Base-by-base conservation (phyloP, 2,329 filamentous ascomycete genomes). In the Pyrenochaeta sp. region DNA sequence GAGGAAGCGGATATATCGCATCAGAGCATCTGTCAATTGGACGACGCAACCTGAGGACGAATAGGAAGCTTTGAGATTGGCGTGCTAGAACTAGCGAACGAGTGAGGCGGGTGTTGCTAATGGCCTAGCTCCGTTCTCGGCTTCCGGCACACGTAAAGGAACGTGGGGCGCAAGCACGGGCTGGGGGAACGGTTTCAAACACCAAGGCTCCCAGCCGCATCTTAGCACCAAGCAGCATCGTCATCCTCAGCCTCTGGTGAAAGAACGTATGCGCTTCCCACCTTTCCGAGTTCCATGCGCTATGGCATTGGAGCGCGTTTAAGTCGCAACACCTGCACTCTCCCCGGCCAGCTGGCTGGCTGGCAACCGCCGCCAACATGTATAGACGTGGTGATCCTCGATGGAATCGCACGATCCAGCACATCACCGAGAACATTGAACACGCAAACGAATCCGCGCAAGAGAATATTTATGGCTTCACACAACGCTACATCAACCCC, bases 391-490 rank as follows among this genome's bases (percentile, higher is more conserved):
- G 79, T 73, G 93, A 97, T 79, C 93, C 93, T 60, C 91, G 93
- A 72, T 88, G 97, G 78, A 92, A 93, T 66, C 93, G 96, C 78
- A 92, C 91, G 69, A 92, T 96, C 86, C 96, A 97, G 77, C 92
- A 95, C 74, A 90, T 97, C 75, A 90, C 91, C 6, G 91, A 95
- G 68, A 96, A 94, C 72, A 88, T 96, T 78, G 94, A 97, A 79
- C 86, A 91, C 32, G 92, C 92, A 46, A 96, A 96, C 59, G 92
- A 96, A 76, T 90, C 91, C 55, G 93, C 94, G n/a, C 93, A 95
- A 59, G 92, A 91, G 47, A 90, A 90, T 54, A 90, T 98, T 72
- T 98, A 93, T 86, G 88, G 89, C 59, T 95, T 97, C 73, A 89
- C 91, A 55, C 92, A 97, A 74, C 84, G 87, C 69, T 97, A 97